A percentile compares a stretch with the other conserved stretches of the same genome.
These are phyloP conservation scores for Pichia cabralensis DNA, from an alignment of 805 yeast genomes.

Conservation along the genomic window DNA sequence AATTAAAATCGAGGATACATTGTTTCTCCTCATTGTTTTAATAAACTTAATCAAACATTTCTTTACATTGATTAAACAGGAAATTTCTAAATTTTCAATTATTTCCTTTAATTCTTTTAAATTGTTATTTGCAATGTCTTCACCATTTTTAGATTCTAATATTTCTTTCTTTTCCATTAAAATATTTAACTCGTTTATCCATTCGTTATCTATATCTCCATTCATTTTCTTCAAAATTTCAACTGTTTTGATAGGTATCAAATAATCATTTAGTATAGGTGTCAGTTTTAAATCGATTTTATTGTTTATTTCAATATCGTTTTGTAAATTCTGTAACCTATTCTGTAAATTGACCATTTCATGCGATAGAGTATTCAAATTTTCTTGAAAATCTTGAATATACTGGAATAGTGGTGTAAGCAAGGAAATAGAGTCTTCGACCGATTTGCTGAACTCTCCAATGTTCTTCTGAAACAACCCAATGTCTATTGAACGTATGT, in stretches of 20 bases:
- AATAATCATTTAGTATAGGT: conserved; percentile 66
- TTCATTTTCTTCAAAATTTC: conserved; percentile 43
- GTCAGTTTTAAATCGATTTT: conserved; percentile 43
- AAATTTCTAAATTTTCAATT: conserved; percentile 45
- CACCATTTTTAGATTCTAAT: conserved; percentile 28
- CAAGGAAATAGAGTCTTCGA: conserved; percentile 14
- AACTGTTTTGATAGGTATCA: conserved; percentile 67
- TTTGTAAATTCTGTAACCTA: conserved; percentile 39
- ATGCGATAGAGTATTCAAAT: conserved; percentile 42
- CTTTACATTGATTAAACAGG: conserved; percentile 68
- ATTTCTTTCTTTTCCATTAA: conserved; percentile 49
- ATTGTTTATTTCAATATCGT: conserved; percentile 38
- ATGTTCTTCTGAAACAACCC: too few relatives aligned
- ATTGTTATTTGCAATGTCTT: conserved; percentile 11
- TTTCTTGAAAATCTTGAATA: conserved; percentile 45
- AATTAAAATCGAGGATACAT: conserved; percentile 60
- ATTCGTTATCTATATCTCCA: conserved; percentile 46
- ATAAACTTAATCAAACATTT: conserved; percentile 58
- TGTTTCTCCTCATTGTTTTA: conserved; percentile 54
- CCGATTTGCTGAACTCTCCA: conserved; percentile 6
- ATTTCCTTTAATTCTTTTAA: conserved; percentile 18
- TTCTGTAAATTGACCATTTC: conserved; percentile 54
- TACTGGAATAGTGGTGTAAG: conserved; percentile 44
- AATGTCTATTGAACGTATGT: too few relatives aligned
- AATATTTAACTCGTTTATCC: conserved; percentile 60